Percentiles rank a stretch among this genome's conserved stretches.
Conservation (phyloP, 768 basidiomycete species). For the Trametes cingulata region DNA sequence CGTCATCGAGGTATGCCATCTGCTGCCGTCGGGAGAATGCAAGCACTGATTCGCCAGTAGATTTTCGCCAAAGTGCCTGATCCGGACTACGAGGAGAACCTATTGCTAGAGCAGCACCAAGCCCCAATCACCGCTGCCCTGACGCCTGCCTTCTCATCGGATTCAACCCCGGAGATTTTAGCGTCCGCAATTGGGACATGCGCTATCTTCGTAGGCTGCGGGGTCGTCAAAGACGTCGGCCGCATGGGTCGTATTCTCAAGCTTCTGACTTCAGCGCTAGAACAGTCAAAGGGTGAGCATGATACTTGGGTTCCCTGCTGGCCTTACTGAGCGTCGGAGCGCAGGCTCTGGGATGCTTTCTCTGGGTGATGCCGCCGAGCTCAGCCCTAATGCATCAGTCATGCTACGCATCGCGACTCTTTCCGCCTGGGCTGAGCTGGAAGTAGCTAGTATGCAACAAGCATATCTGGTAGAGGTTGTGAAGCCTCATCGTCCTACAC, state of each 20-base stretch:
- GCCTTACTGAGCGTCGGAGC: neutral
- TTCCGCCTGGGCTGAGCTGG: slow-evolving; percentile 93
- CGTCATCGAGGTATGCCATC: slow-evolving; percentile 77
- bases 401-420: slow-evolving; percentile 92
- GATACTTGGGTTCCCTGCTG: neutral
- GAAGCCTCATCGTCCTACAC: slow-evolving; percentile 69
- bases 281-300: slow-evolving; percentile 80
- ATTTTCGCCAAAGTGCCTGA: slow-evolving; percentile 86
- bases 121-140: slow-evolving; percentile 97
- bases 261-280: slow-evolving; percentile 81
- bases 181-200: slow-evolving; percentile 92
- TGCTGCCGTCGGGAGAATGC: neutral
- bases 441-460: slow-evolving; percentile 74
- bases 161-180: slow-evolving; percentile 93
- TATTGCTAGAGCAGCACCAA: slow-evolving; percentile 95
- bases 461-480: slow-evolving; percentile 79
- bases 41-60: slow-evolving; percentile 40
- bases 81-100: slow-evolving; percentile 87
- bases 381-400: slow-evolving; percentile 92
- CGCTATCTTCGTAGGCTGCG: slow-evolving; percentile 93
- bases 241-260: slow-evolving; percentile 96
- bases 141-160: slow-evolving; percentile 93
- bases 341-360: slow-evolving; percentile 82
- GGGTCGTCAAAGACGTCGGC: slow-evolving; percentile 85
- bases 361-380: slow-evolving; percentile 81